Conservation (phyloP, 2,329 filamentous ascomycete genomes). For the Arthrobotrys entomopaga region DNA sequence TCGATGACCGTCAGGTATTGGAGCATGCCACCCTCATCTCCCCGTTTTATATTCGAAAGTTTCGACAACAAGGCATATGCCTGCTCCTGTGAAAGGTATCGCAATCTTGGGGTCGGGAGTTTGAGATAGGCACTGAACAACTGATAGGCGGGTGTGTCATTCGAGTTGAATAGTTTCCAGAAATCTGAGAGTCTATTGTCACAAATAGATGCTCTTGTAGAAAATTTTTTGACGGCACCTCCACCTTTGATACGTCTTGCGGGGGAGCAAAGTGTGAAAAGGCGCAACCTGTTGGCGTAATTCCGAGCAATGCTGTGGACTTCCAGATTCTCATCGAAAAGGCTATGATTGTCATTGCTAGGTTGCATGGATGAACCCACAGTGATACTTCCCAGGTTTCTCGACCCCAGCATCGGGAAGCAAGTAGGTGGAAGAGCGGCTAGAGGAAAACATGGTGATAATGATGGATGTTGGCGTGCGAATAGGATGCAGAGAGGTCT, state of each 20-base stretch:
- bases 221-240: background rate
- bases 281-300: no score
- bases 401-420: no score
- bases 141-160: constrained; percentile 44
- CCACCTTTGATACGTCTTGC: no score
- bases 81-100: constrained; percentile 65
- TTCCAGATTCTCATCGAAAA: no score
- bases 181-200: constrained; percentile 18
- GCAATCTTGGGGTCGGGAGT: constrained; percentile 60
- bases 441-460: no score
- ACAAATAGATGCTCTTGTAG: background rate
- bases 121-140: constrained; percentile 61
- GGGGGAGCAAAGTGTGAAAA: no score
- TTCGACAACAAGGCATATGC: constrained; percentile 74
- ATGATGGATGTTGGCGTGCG: no score
- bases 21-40: constrained; percentile 73
- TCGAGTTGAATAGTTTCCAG: constrained; percentile 44
- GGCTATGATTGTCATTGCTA: no score
- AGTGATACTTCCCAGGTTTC: no score
- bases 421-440: no score
- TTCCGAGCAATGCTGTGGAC: no score
- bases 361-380: no score
- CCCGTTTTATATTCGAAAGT: constrained; percentile 72
- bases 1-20: constrained; percentile 85
- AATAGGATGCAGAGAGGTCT: background rate